Evolutionary conservation across 768 basidiomycete species (phyloP).

Genomic region (Pulveroboletus sp.): DNA sequence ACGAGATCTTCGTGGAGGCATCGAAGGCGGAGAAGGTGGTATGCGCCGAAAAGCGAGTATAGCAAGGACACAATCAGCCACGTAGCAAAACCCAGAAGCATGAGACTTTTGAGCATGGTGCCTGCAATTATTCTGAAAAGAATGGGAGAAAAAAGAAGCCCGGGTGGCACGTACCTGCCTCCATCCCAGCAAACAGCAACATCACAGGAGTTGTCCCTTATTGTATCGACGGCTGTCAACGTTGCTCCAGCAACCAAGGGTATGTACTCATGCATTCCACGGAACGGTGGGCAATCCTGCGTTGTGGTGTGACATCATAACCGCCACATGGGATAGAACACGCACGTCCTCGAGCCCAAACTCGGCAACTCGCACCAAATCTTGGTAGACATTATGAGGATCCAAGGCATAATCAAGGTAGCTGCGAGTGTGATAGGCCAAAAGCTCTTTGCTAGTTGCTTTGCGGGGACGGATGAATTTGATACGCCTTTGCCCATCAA

Average conservation of each 20-base stretch:
- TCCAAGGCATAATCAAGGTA: conserved; percentile 63
- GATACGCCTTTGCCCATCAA: conserved; percentile 27
- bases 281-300: conserved; percentile 84
- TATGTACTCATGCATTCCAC: conserved; percentile 65
- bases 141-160: background rate
- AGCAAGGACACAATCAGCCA: conserved; percentile 84
- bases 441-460: conserved; percentile 58
- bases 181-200: conserved; percentile 90
- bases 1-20: conserved; percentile 43
- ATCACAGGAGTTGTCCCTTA: conserved; percentile 50
- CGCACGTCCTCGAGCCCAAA: conserved; percentile 63
- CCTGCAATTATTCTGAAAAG: conserved; percentile 34
- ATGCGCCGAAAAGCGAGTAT: conserved; percentile 65
- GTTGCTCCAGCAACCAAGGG: conserved; percentile 73
- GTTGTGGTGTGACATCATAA: background rate
- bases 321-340: background rate
- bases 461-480: conserved; percentile 50
- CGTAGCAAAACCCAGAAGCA: conserved; percentile 93
- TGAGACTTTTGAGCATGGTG: conserved; percentile 80
- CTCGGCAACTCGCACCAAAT: conserved; percentile 28
- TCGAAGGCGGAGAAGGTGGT: conserved; percentile 12
- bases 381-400: conserved; percentile 26
- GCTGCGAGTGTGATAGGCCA: conserved; percentile 65
- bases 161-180: conserved; percentile 57
- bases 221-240: conserved; percentile 63